Evolutionary conservation across 306 rosid species (phyloP).

Genomic region (Cicer yamashitae): DNA sequence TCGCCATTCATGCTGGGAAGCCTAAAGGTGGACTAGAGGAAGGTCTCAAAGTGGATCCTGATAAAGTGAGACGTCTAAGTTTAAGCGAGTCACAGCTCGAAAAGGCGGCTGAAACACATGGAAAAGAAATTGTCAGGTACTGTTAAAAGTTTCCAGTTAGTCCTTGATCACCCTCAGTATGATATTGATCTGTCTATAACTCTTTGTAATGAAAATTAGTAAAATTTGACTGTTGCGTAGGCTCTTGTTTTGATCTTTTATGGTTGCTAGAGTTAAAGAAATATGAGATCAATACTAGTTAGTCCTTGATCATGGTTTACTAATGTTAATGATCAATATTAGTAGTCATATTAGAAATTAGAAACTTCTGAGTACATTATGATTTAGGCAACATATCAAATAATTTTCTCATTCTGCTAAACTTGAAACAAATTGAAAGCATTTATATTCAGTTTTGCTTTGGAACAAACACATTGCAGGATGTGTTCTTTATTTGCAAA

Average conservation of each 20-base stretch:
- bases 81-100: slow-evolving; percentile 93
- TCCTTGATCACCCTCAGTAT: not conserved
- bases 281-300: too few species aligned
- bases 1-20: slow-evolving; percentile 98
- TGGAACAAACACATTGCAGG: slow-evolving; percentile 4
- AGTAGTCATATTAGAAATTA: slow-evolving; percentile 1
- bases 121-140: slow-evolving; percentile 87
- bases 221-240: not conserved
- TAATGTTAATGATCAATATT: not conserved
- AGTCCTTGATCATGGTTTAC: not conserved
- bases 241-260: too few species aligned
- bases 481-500: slow-evolving; percentile 33
- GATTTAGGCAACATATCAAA: slow-evolving; percentile 23
- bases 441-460: slow-evolving; percentile 15
- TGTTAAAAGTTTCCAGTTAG: slow-evolving; percentile 20
- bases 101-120: slow-evolving; percentile 68
- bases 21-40: slow-evolving; percentile 93
- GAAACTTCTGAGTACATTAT: slow-evolving; percentile 8
- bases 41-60: slow-evolving; percentile 83
- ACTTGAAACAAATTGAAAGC: not conserved
- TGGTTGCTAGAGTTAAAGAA: too few species aligned
- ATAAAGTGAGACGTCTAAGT: slow-evolving; percentile 89
- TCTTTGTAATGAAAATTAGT: slow-evolving; percentile 31
- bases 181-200: slow-evolving; percentile 36
- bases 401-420: slow-evolving; percentile 20